A percentile compares a stretch with the other conserved stretches of the same genome.
These are phyloP conservation scores for Aureobasidium mangrovei DNA, from an alignment of 2,329 filamentous ascomycete species.

Conservation along the genomic window DNA sequence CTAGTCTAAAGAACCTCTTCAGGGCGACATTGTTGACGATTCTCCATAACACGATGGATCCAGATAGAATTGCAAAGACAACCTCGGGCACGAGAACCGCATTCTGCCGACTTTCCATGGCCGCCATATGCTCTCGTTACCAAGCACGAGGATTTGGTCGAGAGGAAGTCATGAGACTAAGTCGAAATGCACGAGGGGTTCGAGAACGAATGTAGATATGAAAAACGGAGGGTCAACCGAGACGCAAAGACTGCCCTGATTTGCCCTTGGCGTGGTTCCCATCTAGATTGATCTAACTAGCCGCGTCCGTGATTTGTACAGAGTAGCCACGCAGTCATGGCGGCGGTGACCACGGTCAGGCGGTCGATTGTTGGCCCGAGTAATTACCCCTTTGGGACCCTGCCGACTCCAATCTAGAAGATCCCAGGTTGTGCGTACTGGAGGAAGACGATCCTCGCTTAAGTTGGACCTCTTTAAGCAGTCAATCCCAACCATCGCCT, in stretches of 20 bases:
- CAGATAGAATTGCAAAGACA: slow-evolving; percentile 10
- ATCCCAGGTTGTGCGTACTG: neutral
- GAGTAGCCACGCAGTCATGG: neutral
- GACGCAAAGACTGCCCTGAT: neutral
- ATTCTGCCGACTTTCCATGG: slow-evolving; percentile 8
- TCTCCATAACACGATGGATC: slow-evolving; percentile 13
- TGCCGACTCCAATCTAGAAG: neutral
- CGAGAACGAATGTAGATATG: neutral
- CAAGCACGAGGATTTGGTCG: neutral
- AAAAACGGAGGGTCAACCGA: neutral
- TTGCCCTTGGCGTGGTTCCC: neutral
- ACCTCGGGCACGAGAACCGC: neutral
- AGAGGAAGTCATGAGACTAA: neutral
- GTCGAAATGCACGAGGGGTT: neutral
- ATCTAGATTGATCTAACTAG: neutral
- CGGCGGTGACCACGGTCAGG: neutral
- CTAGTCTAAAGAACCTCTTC: slow-evolving; percentile 10
- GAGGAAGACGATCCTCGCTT: neutral
- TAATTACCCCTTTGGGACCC: neutral
- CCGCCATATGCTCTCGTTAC: neutral
- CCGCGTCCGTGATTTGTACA: neutral
- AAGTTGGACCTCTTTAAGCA: neutral
- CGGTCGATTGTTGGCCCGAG: neutral
- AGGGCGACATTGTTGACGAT: slow-evolving; percentile 9
- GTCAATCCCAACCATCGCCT: neutral